Conservation (phyloP, 2,329 filamentous ascomycete genomes). For the Colletotrichum cereale region DNA sequence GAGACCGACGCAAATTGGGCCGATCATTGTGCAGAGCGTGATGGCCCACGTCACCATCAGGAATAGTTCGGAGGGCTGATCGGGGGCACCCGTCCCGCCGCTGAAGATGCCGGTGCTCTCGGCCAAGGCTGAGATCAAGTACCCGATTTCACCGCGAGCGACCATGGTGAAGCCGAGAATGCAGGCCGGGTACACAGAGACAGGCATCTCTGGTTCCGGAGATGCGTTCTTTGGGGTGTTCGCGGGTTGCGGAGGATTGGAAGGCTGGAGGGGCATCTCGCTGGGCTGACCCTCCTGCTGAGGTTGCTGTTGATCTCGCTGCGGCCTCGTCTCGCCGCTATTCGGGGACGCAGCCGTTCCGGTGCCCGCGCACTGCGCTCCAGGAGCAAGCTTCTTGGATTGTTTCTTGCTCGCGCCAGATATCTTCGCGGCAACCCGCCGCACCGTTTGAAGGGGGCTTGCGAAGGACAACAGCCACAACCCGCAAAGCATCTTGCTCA, state of each 20-base stretch:
- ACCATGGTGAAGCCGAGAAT: constrained; percentile 79
- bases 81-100: constrained; percentile 17
- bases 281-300: background rate
- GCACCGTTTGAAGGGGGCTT: constrained; percentile 32
- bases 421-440: constrained; percentile 11
- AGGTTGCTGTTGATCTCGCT: background rate
- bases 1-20: constrained; percentile 62
- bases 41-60: constrained; percentile 68
- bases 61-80: constrained; percentile 57
- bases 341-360: background rate
- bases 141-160: constrained; percentile 83
- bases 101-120: constrained; percentile 63
- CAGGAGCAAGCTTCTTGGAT: constrained; percentile 24
- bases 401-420: constrained; percentile 6
- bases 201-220: constrained; percentile 57
- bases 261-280: background rate
- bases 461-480: constrained; percentile 65
- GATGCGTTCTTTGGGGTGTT: constrained; percentile 32
- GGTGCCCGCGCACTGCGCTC: constrained; percentile 21
- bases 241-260: constrained; percentile 38
- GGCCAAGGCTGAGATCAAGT: constrained; percentile 78
- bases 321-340: background rate
- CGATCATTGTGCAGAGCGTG: constrained; percentile 65
- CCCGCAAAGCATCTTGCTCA: constrained; percentile 72
- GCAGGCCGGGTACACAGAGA: constrained; percentile 75